Base-by-base conservation (phyloP, 129 eudicot genomes). In the Lactuca saligna region DNA sequence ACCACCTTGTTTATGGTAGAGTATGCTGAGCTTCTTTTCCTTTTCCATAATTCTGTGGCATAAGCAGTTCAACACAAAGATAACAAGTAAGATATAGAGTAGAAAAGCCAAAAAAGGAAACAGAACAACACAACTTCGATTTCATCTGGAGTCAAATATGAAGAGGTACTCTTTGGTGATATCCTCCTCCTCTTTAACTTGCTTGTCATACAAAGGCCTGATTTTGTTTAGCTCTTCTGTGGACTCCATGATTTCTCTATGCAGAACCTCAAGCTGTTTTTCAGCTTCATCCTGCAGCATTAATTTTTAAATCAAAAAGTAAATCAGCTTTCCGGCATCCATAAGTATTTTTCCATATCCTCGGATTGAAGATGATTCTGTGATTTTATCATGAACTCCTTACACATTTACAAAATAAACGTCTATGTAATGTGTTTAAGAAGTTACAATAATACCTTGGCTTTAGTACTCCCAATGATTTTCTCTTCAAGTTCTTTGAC, bases 1-100 rank as follows among this genome's bases (percentile, higher is more conserved):
- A 72, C 99, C 91, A 16, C 97, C 99, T 80, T 87, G 96, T 72
- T 94, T 94, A 75, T 90, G 99, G 72, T 94, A 94, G 55, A 94
- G 93, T 76, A 94, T 78, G 86, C 97, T 94, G 33, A 94, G 99
- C 84, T 86, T 82, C 82, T 90, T 90, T 78, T 94, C 99, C 61
- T 93, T 88, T 42, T 81, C 82, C 99, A 94, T 94, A 37, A 94
- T 90, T 66, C 99, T 94, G 73, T 41, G 49, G 67, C n/a, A 63
- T 7, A 79, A 73, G 16, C 17, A 63, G 15, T 72, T 16, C 57
- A 57, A 63, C 60, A 31, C 54, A 20, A 20, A 20, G 20, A 69
- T 55, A 46, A 7, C 17, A 35, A 41, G 29, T 56, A 68, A 65
- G 58, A 29, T 60, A 6, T 8, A 8, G 42, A 66, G 31, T 25